phyloP scores from a whole-genome alignment of 2,329 filamentous ascomycete species.

The Penicillium sp. region DNA sequence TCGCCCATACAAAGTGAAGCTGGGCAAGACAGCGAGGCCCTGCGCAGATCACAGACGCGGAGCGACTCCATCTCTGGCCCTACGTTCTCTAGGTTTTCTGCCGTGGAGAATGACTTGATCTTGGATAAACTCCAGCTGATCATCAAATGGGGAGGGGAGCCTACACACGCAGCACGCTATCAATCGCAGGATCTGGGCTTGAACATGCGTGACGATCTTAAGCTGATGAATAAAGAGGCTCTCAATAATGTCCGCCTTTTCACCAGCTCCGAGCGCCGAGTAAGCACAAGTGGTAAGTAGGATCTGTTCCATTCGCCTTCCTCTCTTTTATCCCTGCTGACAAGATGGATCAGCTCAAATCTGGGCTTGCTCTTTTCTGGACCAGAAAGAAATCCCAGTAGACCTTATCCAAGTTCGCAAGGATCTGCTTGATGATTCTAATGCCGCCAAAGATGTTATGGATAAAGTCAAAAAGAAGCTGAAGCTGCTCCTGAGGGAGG shows the following conservation, averaged over 20 bases:
- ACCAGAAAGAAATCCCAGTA: conserved; percentile 78
- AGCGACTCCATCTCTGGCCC: conserved; percentile 86
- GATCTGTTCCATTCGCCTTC: not conserved
- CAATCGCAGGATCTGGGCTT: conserved; percentile 93
- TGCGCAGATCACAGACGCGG: conserved; percentile 57
- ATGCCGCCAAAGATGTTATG: conserved; percentile 98
- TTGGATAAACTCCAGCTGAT: conserved; percentile 96
- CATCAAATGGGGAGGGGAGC: conserved; percentile 98
- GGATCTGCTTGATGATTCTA: conserved; percentile 93
- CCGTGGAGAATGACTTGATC: conserved; percentile 87
- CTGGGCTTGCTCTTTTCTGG: conserved; percentile 85
- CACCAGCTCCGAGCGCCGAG: conserved; percentile 90
- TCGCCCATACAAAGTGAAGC: conserved; percentile 22
- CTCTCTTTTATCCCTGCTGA: not conserved
- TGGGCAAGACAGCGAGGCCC: conserved; percentile 28
- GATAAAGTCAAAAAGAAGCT: conserved; percentile 99
- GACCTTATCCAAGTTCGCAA: conserved; percentile 91
- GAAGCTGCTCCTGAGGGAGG: conserved; percentile 85
- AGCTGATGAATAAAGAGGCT: conserved; percentile 88
- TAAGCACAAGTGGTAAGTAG: conserved; percentile 72
- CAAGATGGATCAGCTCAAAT: conserved; percentile 69
- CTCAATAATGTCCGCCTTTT: conserved; percentile 92
- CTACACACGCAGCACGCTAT: conserved; percentile 94
- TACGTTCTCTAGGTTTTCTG: conserved; percentile 90
- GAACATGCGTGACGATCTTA: conserved; percentile 92